Conservation (phyloP, 352 stramenopile genomes). For the Pythium aphanidermatum region DNA sequence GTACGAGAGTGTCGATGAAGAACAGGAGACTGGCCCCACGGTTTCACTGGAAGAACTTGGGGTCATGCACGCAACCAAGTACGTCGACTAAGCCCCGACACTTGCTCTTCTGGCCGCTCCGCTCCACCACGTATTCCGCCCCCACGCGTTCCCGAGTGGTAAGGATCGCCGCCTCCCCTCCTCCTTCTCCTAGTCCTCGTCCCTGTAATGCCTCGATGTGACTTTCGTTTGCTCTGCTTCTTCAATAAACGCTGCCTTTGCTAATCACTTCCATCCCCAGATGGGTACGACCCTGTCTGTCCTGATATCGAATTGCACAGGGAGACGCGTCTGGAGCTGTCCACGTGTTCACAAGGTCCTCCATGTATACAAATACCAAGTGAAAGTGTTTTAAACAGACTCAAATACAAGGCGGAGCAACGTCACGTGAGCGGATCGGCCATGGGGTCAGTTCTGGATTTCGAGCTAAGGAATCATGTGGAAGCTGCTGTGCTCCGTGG, state of each 20-base stretch:
- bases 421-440: too few species aligned
- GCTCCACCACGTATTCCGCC: too few species aligned
- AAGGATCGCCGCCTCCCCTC: too few species aligned
- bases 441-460: conserved; percentile 31
- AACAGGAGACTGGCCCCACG: conserved; percentile 38
- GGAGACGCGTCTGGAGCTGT: conserved; percentile 8
- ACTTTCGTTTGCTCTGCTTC: too few species aligned
- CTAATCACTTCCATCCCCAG: too few species aligned
- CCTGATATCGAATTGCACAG: conserved; percentile 17
- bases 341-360: conserved; percentile 22
- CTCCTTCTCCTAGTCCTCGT: too few species aligned
- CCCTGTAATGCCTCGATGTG: too few species aligned
- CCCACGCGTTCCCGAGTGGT: too few species aligned
- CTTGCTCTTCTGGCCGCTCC: too few species aligned
- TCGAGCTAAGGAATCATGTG: conserved; percentile 29
- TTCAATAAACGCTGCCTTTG: too few species aligned
- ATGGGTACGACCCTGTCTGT: conserved; percentile 9
- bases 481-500: conserved; percentile 47
- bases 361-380: conserved; percentile 27
- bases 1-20: conserved; percentile 16
- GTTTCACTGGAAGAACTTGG: conserved; percentile 74
- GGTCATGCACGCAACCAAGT: conserved; percentile 77
- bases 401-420: conserved; percentile 5
- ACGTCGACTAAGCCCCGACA: conserved; percentile 75
- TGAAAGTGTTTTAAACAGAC: conserved; percentile 30